Conservation (phyloP, 2,329 filamentous ascomycete genomes). For the Botrytis paeoniae region DNA sequence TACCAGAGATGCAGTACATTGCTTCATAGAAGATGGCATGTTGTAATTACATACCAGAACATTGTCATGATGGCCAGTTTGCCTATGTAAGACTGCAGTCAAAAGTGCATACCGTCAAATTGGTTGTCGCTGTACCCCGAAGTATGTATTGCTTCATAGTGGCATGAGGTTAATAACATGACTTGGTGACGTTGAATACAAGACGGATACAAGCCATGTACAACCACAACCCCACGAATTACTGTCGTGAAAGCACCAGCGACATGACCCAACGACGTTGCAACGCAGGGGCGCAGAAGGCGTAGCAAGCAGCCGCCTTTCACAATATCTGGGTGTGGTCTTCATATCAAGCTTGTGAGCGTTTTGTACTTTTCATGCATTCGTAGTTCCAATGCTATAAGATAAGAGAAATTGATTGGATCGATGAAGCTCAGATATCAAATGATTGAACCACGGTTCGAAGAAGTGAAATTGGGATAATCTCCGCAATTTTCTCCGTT, state of each 20-base stretch:
- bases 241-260: slow-evolving; percentile 13
- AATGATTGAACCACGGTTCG: slow-evolving; percentile 10
- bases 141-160: slow-evolving; percentile 6
- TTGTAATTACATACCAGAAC: slow-evolving; percentile 13
- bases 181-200: slow-evolving; percentile 15
- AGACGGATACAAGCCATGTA: slow-evolving; percentile 17
- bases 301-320: slow-evolving; percentile 15
- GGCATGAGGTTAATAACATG: slow-evolving; percentile 15
- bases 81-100: slow-evolving; percentile 7
- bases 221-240: slow-evolving; percentile 15
- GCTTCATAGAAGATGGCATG: slow-evolving; percentile 13
- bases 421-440: slow-evolving; percentile 4
- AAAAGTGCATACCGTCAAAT: slow-evolving; percentile 6
- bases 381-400: slow-evolving; percentile 4
- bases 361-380: slow-evolving; percentile 11
- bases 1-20: background rate
- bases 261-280: slow-evolving; percentile 16
- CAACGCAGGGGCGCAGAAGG: slow-evolving; percentile 16
- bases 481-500: slow-evolving; percentile 18
- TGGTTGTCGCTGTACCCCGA: slow-evolving; percentile 11
- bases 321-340: background rate
- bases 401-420: slow-evolving; percentile 16
- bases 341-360: slow-evolving; percentile 15
- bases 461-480: slow-evolving; percentile 14
- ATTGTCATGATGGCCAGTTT: background rate